Evolutionary conservation across 192 early-diverging fungal genomes (phyloP), one percentile per base, ranked within the genome.

Genomic region (Linnemannia hyalina): DNA sequence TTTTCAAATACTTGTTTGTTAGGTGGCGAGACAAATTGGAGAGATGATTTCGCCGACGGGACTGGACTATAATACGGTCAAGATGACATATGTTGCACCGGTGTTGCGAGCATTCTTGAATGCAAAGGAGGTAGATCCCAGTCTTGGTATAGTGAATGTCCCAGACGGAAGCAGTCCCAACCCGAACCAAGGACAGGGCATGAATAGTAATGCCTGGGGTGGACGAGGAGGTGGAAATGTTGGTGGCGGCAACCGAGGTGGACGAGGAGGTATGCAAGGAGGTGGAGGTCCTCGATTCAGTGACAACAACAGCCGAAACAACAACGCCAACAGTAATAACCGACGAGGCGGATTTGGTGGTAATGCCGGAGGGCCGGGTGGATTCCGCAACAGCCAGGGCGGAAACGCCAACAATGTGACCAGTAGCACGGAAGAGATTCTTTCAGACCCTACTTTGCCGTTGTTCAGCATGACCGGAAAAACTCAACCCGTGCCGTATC

Each of bases 401-500:
- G 46, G n/a, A 35, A 52, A 35, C 29, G 74, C 18, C 32, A 75
- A 38, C 42, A 35, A 10, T 32, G 72, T 22, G 52, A 49, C 44
- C 3, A 46, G 11, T 29, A 65, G 26, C 60, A 65, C 60, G 11
- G 60, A 65, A 15, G 60, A 65, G 32, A 65, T 65, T 65, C 60
- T 65, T 26, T 32, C 29, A 32, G 77, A 40, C 57, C 70, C 46
- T 46, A 40, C 16, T 29, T 18, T 40, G 78, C 80, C 23, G 68
- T 85, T 44, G 77, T 81, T 63, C 3, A 86, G 84, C n/a, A 77
- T 86, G 80, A 70, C 79, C 2, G 84, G 84, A 3, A 86, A 74
- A 44, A 81, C 75, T 4, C 84, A 86, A 40, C 84, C 84, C 4
- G 74, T 76, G 2, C 84, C 84, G 1, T 86, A 86, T 44, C 80